Evolutionary conservation across 176 grass and related monocot genomes (phyloP).

Genomic region (Avena eriantha): DNA sequence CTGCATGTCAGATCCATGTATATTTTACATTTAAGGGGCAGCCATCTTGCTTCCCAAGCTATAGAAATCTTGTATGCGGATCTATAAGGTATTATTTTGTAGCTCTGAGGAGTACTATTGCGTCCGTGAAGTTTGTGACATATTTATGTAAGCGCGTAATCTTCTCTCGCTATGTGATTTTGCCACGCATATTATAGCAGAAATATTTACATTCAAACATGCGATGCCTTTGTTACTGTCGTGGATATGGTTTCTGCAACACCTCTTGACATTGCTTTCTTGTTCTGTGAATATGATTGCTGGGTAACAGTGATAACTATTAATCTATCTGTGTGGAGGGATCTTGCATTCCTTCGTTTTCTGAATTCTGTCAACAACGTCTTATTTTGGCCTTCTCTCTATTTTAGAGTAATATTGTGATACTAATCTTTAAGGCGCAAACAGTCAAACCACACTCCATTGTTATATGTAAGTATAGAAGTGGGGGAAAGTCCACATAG

Average conservation of each 20-base stretch:
- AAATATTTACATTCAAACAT: constrained; percentile 33
- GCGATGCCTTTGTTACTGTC: background rate
- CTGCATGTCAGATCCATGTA: constrained; percentile 4
- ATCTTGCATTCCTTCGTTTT: constrained; percentile 32
- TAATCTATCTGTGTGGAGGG: background rate
- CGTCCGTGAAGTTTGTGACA: background rate
- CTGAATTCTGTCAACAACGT: background rate
- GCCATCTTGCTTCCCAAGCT: background rate
- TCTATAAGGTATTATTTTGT: constrained; percentile 14
- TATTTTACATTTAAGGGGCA: constrained; percentile 26
- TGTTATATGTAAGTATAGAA: background rate
- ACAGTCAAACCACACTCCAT: background rate
- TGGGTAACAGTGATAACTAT: background rate
- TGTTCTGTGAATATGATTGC: constrained; percentile 12
- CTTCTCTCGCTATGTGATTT: constrained; percentile 22
- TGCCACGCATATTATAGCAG: constrained; percentile 20
- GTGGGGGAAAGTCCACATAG: background rate
- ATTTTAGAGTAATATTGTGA: background rate
- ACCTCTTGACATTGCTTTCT: background rate
- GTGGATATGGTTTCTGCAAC: background rate
- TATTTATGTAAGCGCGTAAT: background rate
- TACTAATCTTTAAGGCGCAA: constrained; percentile 15
- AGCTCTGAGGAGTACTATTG: constrained; percentile 15
- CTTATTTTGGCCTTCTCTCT: background rate
- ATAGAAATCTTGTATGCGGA: constrained; percentile 10